Evolutionary conservation across 179 eudicot species (phyloP), one percentile per base, ranked within the genome.

Genomic region (Amaranthus tricolor): DNA sequence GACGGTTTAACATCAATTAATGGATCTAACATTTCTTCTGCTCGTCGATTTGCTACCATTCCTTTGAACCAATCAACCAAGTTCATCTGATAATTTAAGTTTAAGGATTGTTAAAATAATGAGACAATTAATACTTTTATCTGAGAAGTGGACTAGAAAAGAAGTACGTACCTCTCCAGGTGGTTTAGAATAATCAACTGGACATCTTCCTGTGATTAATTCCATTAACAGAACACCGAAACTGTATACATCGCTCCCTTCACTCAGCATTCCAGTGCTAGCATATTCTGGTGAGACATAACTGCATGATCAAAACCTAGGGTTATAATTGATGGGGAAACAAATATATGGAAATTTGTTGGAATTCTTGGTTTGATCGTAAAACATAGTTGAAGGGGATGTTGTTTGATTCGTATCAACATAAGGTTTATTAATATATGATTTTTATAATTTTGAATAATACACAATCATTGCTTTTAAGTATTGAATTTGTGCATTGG

Each of bases 281-380:
- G 98, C 98, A 84, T 94, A 94, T 72, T 94, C 98, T 9, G 98
- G 98, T 51, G 98, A 89, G 58, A 94, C 98, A 69, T 94, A 94
- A 74, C 98, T 94, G 84, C 74, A 80, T 9, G 54, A 74, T 21
- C 21, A 77, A 55, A 20, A 67, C 58, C 12, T 45, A 24, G 61
- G 21, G 47, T 80, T 52, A 76, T 14, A 15, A 66, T 43, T 43
- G 9, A 43, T n/a, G n/a, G n/a, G n/a, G n/a, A n/a, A n/a, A n/a
- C n/a, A n/a, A n/a, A n/a, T n/a, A n/a, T n/a, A n/a, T n/a, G n/a
- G n/a, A n/a, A n/a, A n/a, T n/a, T n/a, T n/a, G n/a, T n/a, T n/a
- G n/a, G n/a, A n/a, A n/a, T n/a, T n/a, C n/a, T n/a, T n/a, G n/a
- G n/a, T n/a, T n/a, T n/a, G n/a, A n/a, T n/a, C n/a, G n/a, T n/a